phyloP scores from a whole-genome alignment of 306 rosid species.

The Spatholobus suberectus region DNA sequence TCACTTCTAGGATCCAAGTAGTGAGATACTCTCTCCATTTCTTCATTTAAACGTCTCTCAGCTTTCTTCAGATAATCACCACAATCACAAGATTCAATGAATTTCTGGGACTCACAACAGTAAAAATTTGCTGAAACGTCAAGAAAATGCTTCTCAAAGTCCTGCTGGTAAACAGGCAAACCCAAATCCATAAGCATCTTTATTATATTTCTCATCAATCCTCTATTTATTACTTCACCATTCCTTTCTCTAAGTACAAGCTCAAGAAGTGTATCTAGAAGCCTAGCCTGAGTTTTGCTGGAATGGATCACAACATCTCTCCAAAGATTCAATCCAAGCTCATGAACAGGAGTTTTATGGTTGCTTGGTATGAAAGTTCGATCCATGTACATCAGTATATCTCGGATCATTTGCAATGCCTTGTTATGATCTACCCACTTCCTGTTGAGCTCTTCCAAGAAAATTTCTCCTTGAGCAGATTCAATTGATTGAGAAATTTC shows the following conservation, averaged over 20 bases:
- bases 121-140: constrained; percentile 57
- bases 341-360: constrained; percentile 62
- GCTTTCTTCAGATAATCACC: constrained; percentile 65
- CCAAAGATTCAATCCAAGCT: constrained; percentile 68
- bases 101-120: constrained; percentile 58
- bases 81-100: constrained; percentile 61
- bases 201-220: constrained; percentile 61
- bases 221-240: constrained; percentile 62
- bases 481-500: constrained; percentile 55
- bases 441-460: constrained; percentile 64
- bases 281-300: constrained; percentile 57
- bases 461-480: constrained; percentile 62
- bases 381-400: constrained; percentile 71
- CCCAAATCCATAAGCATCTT: constrained; percentile 68
- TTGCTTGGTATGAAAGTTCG: constrained; percentile 62
- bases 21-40: constrained; percentile 60
- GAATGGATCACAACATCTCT: constrained; percentile 64
- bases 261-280: constrained; percentile 60
- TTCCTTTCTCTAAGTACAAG: constrained; percentile 60
- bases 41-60: constrained; percentile 60
- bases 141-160: constrained; percentile 62
- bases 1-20: constrained; percentile 61
- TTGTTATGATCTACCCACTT: constrained; percentile 69
- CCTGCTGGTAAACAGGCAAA: constrained; percentile 52
- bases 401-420: constrained; percentile 69